phyloP scores from a whole-genome alignment of 2,329 filamentous ascomycete species.

The Alternaria triticimaculans region DNA sequence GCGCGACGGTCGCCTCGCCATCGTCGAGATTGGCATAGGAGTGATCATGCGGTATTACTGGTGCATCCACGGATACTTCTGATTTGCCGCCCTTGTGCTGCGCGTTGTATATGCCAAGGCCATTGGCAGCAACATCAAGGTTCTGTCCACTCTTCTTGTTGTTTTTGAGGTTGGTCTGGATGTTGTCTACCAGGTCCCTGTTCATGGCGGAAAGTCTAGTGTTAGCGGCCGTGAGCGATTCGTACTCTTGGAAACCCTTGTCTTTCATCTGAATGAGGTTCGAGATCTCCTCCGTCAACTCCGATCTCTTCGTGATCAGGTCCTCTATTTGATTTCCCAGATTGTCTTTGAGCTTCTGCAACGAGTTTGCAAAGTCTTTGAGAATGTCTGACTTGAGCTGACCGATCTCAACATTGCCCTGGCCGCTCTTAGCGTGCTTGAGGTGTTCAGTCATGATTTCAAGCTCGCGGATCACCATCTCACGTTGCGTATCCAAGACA shows the following conservation, averaged over 20 bases:
- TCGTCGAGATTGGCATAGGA: slow-evolving; percentile 61
- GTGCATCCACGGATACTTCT: slow-evolving; percentile 51
- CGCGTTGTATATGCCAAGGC: slow-evolving; percentile 66
- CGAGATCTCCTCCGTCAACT: slow-evolving; percentile 83
- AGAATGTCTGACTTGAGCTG: slow-evolving; percentile 70
- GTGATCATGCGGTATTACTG: slow-evolving; percentile 43
- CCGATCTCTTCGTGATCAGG: slow-evolving; percentile 85
- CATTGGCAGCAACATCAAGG: slow-evolving; percentile 58
- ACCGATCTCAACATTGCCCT: slow-evolving; percentile 76
- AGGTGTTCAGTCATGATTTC: slow-evolving; percentile 89
- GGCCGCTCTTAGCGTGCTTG: slow-evolving; percentile 82
- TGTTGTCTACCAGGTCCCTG: slow-evolving; percentile 91
- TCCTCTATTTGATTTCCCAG: slow-evolving; percentile 80
- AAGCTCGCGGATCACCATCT: slow-evolving; percentile 92
- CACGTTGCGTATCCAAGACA: slow-evolving; percentile 89
- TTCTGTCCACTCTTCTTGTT: slow-evolving; percentile 62
- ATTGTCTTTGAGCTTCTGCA: slow-evolving; percentile 79
- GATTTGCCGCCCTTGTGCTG: slow-evolving; percentile 48
- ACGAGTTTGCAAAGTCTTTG: slow-evolving; percentile 66
- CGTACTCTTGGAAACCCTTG: slow-evolving; percentile 92
- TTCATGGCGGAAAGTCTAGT: slow-evolving; percentile 93
- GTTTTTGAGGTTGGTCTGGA: slow-evolving; percentile 90
- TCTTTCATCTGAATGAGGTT: slow-evolving; percentile 85
- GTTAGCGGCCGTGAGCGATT: slow-evolving; percentile 93
- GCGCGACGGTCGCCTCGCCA: slow-evolving; percentile 65